These are phyloP conservation scores for Hanseniaspora guilliermondii DNA, from an alignment of 805 yeast species.

Conservation along the genomic window DNA sequence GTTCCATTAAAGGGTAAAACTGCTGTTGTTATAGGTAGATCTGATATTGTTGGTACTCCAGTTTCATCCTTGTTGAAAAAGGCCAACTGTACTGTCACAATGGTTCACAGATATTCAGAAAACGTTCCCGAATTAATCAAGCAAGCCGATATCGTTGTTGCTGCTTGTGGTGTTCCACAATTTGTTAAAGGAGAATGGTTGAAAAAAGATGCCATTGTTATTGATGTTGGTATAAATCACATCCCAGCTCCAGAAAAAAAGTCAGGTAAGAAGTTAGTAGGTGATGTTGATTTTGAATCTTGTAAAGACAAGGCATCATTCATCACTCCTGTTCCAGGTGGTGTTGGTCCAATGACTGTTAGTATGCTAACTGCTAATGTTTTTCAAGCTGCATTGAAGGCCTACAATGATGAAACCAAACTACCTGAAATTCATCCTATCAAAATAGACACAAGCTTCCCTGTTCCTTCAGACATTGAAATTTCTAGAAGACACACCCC, in stretches of 20 bases:
- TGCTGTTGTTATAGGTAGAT: constrained; percentile 77
- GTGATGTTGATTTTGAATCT: constrained; percentile 77
- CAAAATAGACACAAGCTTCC: constrained; percentile 40
- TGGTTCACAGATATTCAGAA: constrained; percentile 56
- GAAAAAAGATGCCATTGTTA: constrained; percentile 70
- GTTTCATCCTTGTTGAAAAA: constrained; percentile 57
- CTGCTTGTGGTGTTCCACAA: constrained; percentile 81
- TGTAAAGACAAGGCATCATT: constrained; percentile 49
- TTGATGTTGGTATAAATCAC: constrained; percentile 93
- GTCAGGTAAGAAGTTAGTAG: constrained; percentile 76
- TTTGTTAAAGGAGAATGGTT: constrained; percentile 81
- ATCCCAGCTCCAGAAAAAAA: constrained; percentile 61
- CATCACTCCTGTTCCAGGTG: constrained; percentile 96
- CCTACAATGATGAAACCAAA: constrained; percentile 30
- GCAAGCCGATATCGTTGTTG: constrained; percentile 65
- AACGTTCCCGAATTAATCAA: constrained; percentile 40
- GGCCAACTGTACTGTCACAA: constrained; percentile 64
- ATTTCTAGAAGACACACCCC: constrained; percentile 84
- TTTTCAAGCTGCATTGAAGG: constrained; percentile 60
- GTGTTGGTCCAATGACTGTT: constrained; percentile 99
- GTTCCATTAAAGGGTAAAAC: constrained; percentile 48
- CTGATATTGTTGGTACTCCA: constrained; percentile 78
- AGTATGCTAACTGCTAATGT: constrained; percentile 88
- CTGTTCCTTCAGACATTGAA: constrained; percentile 85
- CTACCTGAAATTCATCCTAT: constrained; percentile 44